Evolutionary conservation across 108 stramenopile species (phyloP).

Genomic region (Mayamaea pseudoterrestris): DNA sequence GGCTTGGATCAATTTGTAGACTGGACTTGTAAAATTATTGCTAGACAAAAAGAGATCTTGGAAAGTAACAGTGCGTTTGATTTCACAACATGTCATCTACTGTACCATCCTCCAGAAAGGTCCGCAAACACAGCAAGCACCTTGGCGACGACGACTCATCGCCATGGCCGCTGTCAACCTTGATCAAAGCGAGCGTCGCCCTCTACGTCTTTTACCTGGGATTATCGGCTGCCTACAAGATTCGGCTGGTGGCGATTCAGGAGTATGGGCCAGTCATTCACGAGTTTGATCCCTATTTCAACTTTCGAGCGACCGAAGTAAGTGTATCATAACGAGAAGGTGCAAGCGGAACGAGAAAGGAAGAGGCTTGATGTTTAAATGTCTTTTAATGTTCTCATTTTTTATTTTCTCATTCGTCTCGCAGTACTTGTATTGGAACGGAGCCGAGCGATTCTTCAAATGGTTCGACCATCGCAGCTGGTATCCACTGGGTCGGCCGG

Average conservation of each 20-base stretch:
- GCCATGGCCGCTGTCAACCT: no score
- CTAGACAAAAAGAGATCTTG: no score
- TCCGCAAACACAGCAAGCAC: no score
- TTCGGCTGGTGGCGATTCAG: constrained; percentile 68
- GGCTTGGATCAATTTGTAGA: no score
- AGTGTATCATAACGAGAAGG: background rate
- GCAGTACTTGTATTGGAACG: constrained; percentile 30
- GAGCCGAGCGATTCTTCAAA: constrained; percentile 45
- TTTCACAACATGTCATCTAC: no score
- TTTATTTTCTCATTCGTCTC: background rate
- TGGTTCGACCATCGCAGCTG: constrained; percentile 91
- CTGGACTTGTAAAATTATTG: no score
- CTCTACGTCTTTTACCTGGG: constrained; percentile 19
- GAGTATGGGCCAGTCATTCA: constrained; percentile 81
- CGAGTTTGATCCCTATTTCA: constrained; percentile 89
- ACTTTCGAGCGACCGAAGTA: constrained; percentile 75
- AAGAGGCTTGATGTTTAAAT: no score
- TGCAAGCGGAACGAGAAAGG: no score
- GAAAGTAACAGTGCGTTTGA: no score
- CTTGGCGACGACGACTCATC: no score
- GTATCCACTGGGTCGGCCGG: constrained; percentile 94
- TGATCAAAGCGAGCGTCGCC: constrained; percentile 10
- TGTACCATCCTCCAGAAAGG: no score
- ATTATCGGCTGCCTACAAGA: constrained; percentile 42
- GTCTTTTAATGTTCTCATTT: no score